Base-by-base conservation (phyloP, 345 rosid species). In the Punica granatum region DNA sequence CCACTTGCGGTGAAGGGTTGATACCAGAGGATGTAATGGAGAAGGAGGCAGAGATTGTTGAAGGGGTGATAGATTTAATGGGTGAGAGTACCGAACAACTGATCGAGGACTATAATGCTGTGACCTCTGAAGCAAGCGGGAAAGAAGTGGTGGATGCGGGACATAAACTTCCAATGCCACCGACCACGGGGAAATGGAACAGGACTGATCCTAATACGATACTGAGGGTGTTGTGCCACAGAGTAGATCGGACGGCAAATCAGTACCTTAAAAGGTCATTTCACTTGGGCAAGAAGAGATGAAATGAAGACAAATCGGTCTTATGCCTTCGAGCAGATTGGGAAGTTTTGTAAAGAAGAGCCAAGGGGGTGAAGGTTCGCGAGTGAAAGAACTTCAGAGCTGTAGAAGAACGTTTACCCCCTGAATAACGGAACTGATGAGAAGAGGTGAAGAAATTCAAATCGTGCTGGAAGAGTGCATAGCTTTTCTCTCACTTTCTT, bases 191-290 rank as follows among this genome's bases (percentile, higher is more conserved):
- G 36, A 48, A 83, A 68, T 93, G 96, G 96, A 83, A 80, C 71
- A 76, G 87, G 65, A 76, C 92, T 1, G 96, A 90, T 84, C 97
- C 97, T 0, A 93, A 90, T 73, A 89, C 94, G 21, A 83, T 89
- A 21, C 69, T 90, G 18, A 82, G 96, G 63, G 87, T 93, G 12
- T 72, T 93, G 66, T 93, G 96, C 77, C 79, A 90, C 72, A 82
- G 97, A 76, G 85, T 88, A 48, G 97, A 90, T 64, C 80, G 82
- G 37, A 77, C 74, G 1, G 94, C 96, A 16, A 87, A 83, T 48
- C 84, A 64, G 23, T 93, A 85, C 75, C 74, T 93, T 48, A 90
- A 85, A 77, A 86, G 81, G 69, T 60, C 89, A 58, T 93, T 93
- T 68, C 92, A 86, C 8, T 72, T 90, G 72, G 84, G 88, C 34